Conservation (phyloP, 2,329 filamentous ascomycete genomes). For the Furcasterigmium furcatum region DNA sequence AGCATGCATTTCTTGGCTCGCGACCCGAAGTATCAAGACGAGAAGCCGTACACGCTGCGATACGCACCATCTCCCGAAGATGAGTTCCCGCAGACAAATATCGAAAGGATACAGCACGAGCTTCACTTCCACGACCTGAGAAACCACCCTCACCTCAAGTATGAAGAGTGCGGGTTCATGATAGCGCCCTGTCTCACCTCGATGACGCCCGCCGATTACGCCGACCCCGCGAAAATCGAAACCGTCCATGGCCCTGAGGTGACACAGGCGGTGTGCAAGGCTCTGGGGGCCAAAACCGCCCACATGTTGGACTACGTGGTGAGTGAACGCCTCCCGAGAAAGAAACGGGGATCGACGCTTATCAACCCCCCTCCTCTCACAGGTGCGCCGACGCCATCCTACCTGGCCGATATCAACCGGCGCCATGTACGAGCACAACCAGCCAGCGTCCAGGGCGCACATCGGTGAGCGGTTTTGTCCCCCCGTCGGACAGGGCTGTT, state of each 20-base stretch:
- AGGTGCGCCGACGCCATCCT: slow-evolving; percentile 6
- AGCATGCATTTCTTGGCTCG: slow-evolving; percentile 4
- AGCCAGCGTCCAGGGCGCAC: slow-evolving; percentile 6
- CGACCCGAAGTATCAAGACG: slow-evolving; percentile 3
- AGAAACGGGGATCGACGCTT: not conserved
- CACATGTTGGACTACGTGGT: slow-evolving; percentile 4
- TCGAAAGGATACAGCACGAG: slow-evolving; percentile 1
- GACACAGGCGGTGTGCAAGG: slow-evolving; percentile 1
- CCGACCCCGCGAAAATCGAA: slow-evolving; percentile 1
- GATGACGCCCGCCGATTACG: slow-evolving; percentile 2
- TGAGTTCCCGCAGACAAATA: slow-evolving; percentile 3
- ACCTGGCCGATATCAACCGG: slow-evolving; percentile 6
- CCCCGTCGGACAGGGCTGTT: too few relatives aligned
- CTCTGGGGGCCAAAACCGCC: not conserved
- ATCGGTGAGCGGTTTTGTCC: slow-evolving; percentile 2
- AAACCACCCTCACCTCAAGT: not conserved
- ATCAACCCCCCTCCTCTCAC: not conserved
- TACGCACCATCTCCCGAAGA: not conserved
- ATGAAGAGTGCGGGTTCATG: slow-evolving; percentile 3
- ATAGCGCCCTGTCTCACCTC: not conserved
- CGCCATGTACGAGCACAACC: slow-evolving; percentile 1
- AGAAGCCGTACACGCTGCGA: slow-evolving; percentile 6
- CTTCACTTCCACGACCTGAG: slow-evolving; percentile 2
- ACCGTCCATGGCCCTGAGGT: slow-evolving; percentile 1
- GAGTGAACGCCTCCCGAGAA: not conserved